Percentiles rank a stretch among this genome's conserved stretches.
phyloP scores from a whole-genome alignment of 768 basidiomycete genomes.

The Leccinum subgranulosum region DNA sequence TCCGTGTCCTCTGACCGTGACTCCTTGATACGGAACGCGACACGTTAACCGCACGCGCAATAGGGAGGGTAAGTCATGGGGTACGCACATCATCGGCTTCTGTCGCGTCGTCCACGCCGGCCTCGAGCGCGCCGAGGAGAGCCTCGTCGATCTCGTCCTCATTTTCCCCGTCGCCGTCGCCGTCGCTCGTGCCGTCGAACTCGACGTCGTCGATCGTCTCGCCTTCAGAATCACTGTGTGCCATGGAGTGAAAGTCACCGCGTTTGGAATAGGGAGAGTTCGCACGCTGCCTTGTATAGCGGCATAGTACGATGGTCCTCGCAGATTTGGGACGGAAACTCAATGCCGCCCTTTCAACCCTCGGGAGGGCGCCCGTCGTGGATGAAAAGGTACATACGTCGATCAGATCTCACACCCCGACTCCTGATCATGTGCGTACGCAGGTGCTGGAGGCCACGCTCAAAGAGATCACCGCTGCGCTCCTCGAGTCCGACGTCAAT shows the following conservation, averaged over 20 bases:
- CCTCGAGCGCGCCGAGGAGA: slow-evolving; percentile 56
- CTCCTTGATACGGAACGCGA: slow-evolving; percentile 37
- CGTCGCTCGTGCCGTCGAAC: slow-evolving; percentile 45
- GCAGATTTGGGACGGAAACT: slow-evolving; percentile 93
- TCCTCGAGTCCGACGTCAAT: slow-evolving; percentile 97
- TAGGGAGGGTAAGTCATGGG: not conserved
- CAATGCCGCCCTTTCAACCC: slow-evolving; percentile 88
- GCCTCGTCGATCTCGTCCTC: slow-evolving; percentile 59
- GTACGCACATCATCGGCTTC: slow-evolving; percentile 69
- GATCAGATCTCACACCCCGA: not conserved
- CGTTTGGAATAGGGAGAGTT: slow-evolving; percentile 12
- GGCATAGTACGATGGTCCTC: slow-evolving; percentile 70
- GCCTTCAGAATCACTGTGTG: slow-evolving; percentile 60
- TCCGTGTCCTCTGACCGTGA: slow-evolving; percentile 59
- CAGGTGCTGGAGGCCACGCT: slow-evolving; percentile 92
- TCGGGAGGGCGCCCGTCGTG: slow-evolving; percentile 80
- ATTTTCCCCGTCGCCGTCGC: slow-evolving; percentile 43
- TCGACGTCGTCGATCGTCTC: slow-evolving; percentile 59
- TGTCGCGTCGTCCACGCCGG: slow-evolving; percentile 57
- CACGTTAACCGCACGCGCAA: slow-evolving; percentile 3
- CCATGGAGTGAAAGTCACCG: slow-evolving; percentile 33
- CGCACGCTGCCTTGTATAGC: slow-evolving; percentile 25
- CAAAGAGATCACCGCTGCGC: slow-evolving; percentile 91
- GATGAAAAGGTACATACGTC: slow-evolving; percentile 76
- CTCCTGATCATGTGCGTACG: slow-evolving; percentile 1